These are phyloP conservation scores for Diaporthe sp. DNA, from an alignment of 2,329 filamentous ascomycete genomes.

Conservation along the genomic window DNA sequence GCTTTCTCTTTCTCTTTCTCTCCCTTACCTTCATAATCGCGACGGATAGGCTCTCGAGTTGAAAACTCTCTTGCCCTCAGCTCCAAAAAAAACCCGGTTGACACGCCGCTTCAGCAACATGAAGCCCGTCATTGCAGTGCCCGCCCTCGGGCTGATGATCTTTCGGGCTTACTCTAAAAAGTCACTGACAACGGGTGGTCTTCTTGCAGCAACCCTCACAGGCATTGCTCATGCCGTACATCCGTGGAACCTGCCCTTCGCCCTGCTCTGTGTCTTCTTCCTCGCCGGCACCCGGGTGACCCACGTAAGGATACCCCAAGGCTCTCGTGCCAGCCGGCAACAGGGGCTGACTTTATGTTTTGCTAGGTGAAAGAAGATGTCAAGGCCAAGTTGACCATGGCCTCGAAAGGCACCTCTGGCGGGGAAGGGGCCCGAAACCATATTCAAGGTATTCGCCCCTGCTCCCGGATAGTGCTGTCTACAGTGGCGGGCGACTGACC, in stretches of 20 bases:
- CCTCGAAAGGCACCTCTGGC: constrained; percentile 76
- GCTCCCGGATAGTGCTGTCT: too few relatives aligned
- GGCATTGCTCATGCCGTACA: constrained; percentile 87
- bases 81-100: not conserved
- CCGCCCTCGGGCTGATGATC: constrained; percentile 69
- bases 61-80: not conserved
- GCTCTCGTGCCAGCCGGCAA: not conserved
- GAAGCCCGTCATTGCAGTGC: constrained; percentile 67
- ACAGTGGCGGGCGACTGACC: not conserved
- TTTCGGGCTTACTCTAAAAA: constrained; percentile 77
- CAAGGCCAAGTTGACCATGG: constrained; percentile 84
- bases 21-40: too few relatives aligned
- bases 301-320: constrained; percentile 65
- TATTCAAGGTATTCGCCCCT: constrained; percentile 71
- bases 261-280: constrained; percentile 86
- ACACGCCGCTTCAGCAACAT: constrained; percentile 49
- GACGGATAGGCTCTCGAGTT: not conserved
- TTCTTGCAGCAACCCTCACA: constrained; percentile 77
- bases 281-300: constrained; percentile 85
- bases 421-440: constrained; percentile 87
- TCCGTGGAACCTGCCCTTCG: constrained; percentile 93
- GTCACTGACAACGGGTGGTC: constrained; percentile 81
- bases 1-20: not conserved
- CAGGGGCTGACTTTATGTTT: constrained; percentile 32
- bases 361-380: constrained; percentile 83